These are phyloP conservation scores for Pleoardoris graminearum DNA, from an alignment of 2,329 filamentous ascomycete species.

Conservation along the genomic window DNA sequence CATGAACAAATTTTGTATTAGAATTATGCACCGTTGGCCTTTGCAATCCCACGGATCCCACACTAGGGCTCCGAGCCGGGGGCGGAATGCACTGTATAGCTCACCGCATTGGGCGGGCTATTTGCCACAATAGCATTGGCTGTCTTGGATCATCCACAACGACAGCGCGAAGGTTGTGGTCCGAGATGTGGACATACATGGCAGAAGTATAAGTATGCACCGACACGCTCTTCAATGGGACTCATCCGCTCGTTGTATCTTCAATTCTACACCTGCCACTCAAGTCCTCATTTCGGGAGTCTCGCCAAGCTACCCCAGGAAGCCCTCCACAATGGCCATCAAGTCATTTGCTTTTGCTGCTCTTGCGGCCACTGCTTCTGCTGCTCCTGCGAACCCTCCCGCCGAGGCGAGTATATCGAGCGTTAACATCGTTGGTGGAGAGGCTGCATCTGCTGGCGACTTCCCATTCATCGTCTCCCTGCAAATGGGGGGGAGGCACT, in stretches of 20 bases:
- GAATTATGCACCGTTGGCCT: too few species aligned
- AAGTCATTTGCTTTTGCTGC: conserved; percentile 24
- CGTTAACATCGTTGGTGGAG: conserved; percentile 31
- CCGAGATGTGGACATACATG: conserved; percentile 2
- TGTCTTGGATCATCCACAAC: conserved; percentile 15
- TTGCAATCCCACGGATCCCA: too few species aligned
- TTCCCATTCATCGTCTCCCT: conserved; percentile 36
- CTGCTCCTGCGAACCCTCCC: conserved; percentile 29
- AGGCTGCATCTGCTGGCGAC: conserved; percentile 26
- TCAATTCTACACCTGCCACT: conserved; percentile 13
- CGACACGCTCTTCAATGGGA: conserved; percentile 4
- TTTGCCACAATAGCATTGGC: conserved; percentile 19
- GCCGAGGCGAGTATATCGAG: conserved; percentile 9
- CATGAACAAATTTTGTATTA: too few species aligned
- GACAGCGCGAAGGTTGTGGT: conserved; percentile 17
- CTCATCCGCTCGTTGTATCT: conserved; percentile 26
- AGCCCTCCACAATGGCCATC: conserved; percentile 8
- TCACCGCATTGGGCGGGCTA: conserved; percentile 21
- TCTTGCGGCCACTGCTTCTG: conserved; percentile 27
- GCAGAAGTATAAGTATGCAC: conserved; percentile 22
- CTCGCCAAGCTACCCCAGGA: background rate
- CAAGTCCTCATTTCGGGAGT: conserved; percentile 7
- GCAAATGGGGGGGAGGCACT: conserved; percentile 24
- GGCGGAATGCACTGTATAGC: too few species aligned
- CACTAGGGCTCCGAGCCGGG: too few species aligned